Evolutionary conservation across 306 rosid genomes (phyloP).

Genomic region (Lotus japonicus): DNA sequence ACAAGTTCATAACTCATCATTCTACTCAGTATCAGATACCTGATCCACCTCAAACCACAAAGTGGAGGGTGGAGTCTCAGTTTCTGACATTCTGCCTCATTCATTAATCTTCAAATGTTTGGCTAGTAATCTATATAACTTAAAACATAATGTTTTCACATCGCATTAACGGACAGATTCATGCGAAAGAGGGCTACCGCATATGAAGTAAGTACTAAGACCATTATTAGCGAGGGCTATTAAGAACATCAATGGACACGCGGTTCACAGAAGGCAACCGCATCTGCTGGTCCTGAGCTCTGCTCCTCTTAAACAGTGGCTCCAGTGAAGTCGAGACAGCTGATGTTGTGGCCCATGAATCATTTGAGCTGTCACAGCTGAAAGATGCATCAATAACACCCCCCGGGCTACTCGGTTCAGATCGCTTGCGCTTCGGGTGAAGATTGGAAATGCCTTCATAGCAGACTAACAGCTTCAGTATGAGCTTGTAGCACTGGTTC

Average conservation of each 20-base stretch:
- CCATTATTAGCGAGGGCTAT: constrained; percentile 54
- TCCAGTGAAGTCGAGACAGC: constrained; percentile 38
- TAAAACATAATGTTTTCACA: constrained; percentile 37
- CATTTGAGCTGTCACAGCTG: constrained; percentile 71
- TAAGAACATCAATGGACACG: constrained; percentile 53
- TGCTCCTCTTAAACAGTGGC: constrained; percentile 60
- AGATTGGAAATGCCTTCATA: constrained; percentile 25
- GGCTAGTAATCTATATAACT: constrained; percentile 33
- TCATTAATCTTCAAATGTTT: constrained; percentile 36
- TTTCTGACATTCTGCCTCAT: constrained; percentile 15
- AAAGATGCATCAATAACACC: constrained; percentile 63
- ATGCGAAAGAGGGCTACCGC: constrained; percentile 41
- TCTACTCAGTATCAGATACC: constrained; percentile 28
- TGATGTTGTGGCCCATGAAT: constrained; percentile 53
- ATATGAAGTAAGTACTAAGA: constrained; percentile 41
- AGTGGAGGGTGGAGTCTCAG: constrained; percentile 19
- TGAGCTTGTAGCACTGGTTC: constrained; percentile 57
- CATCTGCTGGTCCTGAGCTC: constrained; percentile 73
- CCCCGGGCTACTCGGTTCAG: constrained; percentile 54
- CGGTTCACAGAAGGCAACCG: constrained; percentile 49
- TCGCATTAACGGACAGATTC: constrained; percentile 31
- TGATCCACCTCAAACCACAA: constrained; percentile 19
- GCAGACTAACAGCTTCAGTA: constrained; percentile 40
- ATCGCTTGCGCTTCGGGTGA: constrained; percentile 44
- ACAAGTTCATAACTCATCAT: constrained; percentile 28